Evolutionary conservation across 2,329 filamentous ascomycete species (phyloP), one percentile per base, ranked within the genome.

Genomic region (Fusarium siculi): DNA sequence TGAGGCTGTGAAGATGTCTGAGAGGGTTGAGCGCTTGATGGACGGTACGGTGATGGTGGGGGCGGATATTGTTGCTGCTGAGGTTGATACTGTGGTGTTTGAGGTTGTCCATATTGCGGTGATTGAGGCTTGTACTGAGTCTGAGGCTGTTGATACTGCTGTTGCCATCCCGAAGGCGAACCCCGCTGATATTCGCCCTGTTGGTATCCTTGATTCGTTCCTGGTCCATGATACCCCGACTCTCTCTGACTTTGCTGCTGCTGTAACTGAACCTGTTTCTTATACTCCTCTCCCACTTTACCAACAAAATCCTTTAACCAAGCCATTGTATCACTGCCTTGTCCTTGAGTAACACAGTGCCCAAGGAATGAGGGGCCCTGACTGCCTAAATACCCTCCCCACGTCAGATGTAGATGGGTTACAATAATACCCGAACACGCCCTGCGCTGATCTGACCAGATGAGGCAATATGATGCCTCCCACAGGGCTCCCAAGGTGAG

Each of bases 221-320:
- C 63, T 42, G 58, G 63, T 14, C 63, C 50, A 58, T 52, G 55
- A 52, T 43, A 58, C 6, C 28, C 62, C 4, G 32, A 55, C 5
- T 30, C 34, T 43, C 54, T 63, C 46, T 68, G 61, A 1, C 34
- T 36, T 42, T 46, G 43, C 9, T 42, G 32, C 25, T 52, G 49
- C 53, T 69, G 63, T 63, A 47, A 34, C 46, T 61, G 40, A 36
- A 47, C 23, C 19, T 76, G 76, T 30, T 74, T 66, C 37, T 63
- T 68, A 37, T 74, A 75, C 56, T 75, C 66, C 30, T 77, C 75
- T 11, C 74, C 75, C 7, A 72, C 76, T 60, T 77, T 79, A 11
- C 68, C 74, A 12, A 79, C 49, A 23, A 74, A 61, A 5, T 68
- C 74, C 8, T 72, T 72, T 7, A 78, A 50, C 60, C 76, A 74